Evolutionary conservation across 805 yeast species (phyloP).

Genomic region (Candida verbasci): DNA sequence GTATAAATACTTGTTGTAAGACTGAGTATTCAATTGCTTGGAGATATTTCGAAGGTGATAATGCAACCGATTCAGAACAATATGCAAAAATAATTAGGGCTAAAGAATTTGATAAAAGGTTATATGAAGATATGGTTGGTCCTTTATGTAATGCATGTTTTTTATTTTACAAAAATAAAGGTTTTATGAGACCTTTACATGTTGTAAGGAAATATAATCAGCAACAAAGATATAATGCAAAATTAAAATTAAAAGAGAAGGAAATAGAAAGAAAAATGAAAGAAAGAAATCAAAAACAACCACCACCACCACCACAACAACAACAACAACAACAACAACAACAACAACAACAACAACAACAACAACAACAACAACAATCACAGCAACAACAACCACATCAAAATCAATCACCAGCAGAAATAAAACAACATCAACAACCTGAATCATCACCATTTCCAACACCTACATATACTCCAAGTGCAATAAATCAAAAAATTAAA

Average conservation of each 20-base stretch:
- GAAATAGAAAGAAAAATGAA: not conserved
- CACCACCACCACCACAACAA: conserved; percentile 24
- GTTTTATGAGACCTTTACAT: conserved; percentile 43
- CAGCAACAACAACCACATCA: too few relatives aligned
- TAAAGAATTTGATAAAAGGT: conserved; percentile 32
- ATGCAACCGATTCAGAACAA: conserved; percentile 32
- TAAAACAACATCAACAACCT: too few relatives aligned
- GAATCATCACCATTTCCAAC: conserved; percentile 36
- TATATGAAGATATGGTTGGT: conserved; percentile 45
- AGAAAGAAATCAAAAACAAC: too few relatives aligned
- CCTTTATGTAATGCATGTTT: conserved; percentile 45
- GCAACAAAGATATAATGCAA: conserved; percentile 37
- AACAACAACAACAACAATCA: too few relatives aligned
- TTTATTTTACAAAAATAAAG: conserved; percentile 37
- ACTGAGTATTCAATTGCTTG: conserved; percentile 37
- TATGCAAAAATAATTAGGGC: conserved; percentile 35
- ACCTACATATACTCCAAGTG: conserved; percentile 37
- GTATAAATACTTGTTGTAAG: conserved; percentile 39
- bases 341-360: too few relatives aligned
- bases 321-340: too few relatives aligned
- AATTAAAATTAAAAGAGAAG: conserved; percentile 1
- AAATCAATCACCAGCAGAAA: too few relatives aligned
- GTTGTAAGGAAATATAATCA: conserved; percentile 43
- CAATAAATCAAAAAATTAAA: conserved; percentile 34
- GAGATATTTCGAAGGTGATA: conserved; percentile 42